Base-by-base conservation (phyloP, 345 rosid species). In the Turritis glabra region DNA sequence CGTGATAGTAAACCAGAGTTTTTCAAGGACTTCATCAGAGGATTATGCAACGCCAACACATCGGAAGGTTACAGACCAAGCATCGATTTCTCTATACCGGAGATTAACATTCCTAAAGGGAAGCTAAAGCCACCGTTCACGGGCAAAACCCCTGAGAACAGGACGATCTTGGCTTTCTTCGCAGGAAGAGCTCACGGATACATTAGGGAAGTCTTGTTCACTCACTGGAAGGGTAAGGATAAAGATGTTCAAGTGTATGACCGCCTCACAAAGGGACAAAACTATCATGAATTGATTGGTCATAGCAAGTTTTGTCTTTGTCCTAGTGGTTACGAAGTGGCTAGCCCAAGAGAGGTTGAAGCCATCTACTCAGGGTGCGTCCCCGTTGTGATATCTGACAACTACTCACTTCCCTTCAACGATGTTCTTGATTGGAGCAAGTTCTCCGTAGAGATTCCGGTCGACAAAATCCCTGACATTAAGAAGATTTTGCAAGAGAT, bases 301-400 rank as follows among this genome's bases (percentile, higher is more conserved):
- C 58, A 12, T 29, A 87, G 87, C 79, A 87, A 76, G 82, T 88
- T 78, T 80, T 90, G 90, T 73, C 67, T 86, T 75, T 86, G 87
- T 66, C 93, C 90, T 1, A 86, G 89, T 65, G 88, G 90, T 62
- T 84, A 67, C 22, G 90, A 88, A 58, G 89, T 88, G 8, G 90
- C 93, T n/a, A 86, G 89, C 52, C 89, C 87, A 0, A 74, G 88
- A 67, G 67, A 82, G 25, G 83, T 81, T 2, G 82, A 78, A 40
- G 82, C 91, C 11, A 79, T 89, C 14, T 69, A 70, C 10, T 67
- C 79, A 2, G 84, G 87, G 0, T 86, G 89, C 18, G 80, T 86
- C 18, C 88, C 88, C 0, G 84, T 89, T 10, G 67, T 83, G 3
- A 81, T 89, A 27, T 82, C 85, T 0, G 80, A 78, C 5, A 62